phyloP scores from a whole-genome alignment of 805 yeast species.

The Metschnikowia picachoensis region DNA sequence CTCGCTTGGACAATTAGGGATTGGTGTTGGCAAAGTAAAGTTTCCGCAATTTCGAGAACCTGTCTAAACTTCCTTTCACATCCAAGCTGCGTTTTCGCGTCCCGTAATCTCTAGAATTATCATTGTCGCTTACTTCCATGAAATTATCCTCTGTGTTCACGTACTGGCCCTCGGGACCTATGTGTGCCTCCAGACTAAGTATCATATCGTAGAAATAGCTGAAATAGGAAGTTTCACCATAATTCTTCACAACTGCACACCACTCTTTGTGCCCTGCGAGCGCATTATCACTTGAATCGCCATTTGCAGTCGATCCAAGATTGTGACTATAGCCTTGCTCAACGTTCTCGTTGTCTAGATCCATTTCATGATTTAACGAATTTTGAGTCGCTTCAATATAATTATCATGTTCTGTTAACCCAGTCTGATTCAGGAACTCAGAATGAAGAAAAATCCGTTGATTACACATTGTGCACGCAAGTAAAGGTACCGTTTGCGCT shows the following conservation, averaged over 20 bases:
- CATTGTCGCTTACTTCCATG: conserved; percentile 8
- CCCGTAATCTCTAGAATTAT: background rate
- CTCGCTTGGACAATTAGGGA: background rate
- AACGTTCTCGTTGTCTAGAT: too few species aligned
- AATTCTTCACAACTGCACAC: conserved; percentile 26
- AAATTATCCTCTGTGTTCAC: conserved; percentile 13
- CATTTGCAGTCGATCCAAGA: background rate
- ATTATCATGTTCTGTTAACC: too few species aligned
- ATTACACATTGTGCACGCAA: conserved; percentile 38
- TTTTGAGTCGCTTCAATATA: too few species aligned
- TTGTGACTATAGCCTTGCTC: too few species aligned
- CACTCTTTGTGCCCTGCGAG: conserved; percentile 31
- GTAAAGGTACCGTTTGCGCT: conserved; percentile 24
- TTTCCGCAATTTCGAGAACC: conserved; percentile 32
- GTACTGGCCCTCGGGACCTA: conserved; percentile 28
- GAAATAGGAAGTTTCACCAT: conserved; percentile 13
- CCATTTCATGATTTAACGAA: too few species aligned
- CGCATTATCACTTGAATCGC: background rate
- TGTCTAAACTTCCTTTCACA: conserved; percentile 31
- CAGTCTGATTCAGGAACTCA: background rate
- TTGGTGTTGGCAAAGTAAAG: conserved; percentile 25
- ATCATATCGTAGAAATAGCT: conserved; percentile 26
- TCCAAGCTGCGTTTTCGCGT: conserved; percentile 25
- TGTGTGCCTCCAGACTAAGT: conserved; percentile 18
- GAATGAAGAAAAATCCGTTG: conserved; percentile 24